These are phyloP conservation scores for Alternaria solani DNA, from an alignment of 2,329 filamentous ascomycete species.

Conservation along the genomic window DNA sequence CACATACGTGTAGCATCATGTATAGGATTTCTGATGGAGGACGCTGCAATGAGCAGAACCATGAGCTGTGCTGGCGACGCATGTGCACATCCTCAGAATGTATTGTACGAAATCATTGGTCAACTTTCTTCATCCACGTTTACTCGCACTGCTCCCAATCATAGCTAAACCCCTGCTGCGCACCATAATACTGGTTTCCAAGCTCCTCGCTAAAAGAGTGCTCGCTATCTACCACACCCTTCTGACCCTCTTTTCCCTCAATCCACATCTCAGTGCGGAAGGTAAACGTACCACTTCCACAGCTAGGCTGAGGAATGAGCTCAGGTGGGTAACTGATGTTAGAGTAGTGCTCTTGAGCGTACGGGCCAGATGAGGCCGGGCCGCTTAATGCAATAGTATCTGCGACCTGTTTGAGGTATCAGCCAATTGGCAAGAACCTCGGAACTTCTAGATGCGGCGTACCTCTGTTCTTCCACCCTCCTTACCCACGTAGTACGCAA, in stretches of 20 bases:
- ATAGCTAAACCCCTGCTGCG: constrained; percentile 25
- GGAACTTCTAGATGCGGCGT: neutral
- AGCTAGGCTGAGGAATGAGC: constrained; percentile 16
- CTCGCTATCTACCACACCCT: constrained; percentile 21
- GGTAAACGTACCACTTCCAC: constrained; percentile 20
- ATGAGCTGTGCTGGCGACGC: neutral
- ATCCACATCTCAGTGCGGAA: constrained; percentile 26
- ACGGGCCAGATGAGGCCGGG: constrained; percentile 13
- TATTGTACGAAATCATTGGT: neutral
- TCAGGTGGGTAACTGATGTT: constrained; percentile 9
- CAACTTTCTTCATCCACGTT: neutral
- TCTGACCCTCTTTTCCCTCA: constrained; percentile 15
- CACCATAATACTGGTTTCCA: constrained; percentile 23
- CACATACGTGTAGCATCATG: constrained; percentile 6
- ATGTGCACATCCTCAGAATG: neutral
- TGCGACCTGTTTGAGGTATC: constrained; percentile 12
- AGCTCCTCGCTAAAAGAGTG: constrained; percentile 5
- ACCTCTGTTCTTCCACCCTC: constrained; percentile 12
- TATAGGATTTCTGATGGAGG: constrained; percentile 5
- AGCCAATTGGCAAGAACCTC: neutral
- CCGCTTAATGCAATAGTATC: constrained; percentile 17
- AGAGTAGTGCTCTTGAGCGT: constrained; percentile 13
- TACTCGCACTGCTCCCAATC: constrained; percentile 29
- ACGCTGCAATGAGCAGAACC: neutral
- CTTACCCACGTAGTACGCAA: constrained; percentile 21